Conservation (phyloP, 1,284 basidiomycete species). For the Apiotrichum akiyoshidainum region DNA sequence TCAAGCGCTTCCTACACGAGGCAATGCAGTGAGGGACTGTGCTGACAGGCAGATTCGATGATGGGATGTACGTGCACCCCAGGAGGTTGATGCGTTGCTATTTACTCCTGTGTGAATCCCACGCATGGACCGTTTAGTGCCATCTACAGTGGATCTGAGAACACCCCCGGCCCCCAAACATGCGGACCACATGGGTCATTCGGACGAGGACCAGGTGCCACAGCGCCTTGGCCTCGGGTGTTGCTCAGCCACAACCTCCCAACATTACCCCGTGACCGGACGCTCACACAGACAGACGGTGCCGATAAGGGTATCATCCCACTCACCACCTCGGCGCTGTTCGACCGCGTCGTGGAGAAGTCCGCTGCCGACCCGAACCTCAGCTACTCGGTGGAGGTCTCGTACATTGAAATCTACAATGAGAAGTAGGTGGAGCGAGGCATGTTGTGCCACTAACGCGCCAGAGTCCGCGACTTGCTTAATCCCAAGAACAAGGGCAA, state of each 20-base stretch:
- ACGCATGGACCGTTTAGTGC: background rate
- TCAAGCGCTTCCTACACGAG: background rate
- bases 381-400: constrained; percentile 88
- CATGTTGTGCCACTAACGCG: constrained; percentile 4
- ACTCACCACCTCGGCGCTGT: constrained; percentile 88
- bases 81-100: background rate
- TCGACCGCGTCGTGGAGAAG: constrained; percentile 73
- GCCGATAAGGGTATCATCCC: constrained; percentile 97
- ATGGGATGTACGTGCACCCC: constrained; percentile 79
- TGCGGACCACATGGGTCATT: too few relatives aligned
- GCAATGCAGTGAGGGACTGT: background rate
- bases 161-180: background rate
- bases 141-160: background rate
- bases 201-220: too few relatives aligned
- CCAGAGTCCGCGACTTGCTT: constrained; percentile 75
- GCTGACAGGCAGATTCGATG: constrained; percentile 64
- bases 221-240: too few relatives aligned
- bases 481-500: constrained; percentile 95
- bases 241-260: background rate
- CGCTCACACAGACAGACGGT: constrained; percentile 62
- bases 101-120: background rate
- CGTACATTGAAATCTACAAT: constrained; percentile 97
- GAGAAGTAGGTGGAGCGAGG: constrained; percentile 61
- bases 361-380: constrained; percentile 65
- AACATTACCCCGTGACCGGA: too few relatives aligned